Conservation (phyloP, 2,329 filamentous ascomycete species). For the Aspergillus sp. region DNA sequence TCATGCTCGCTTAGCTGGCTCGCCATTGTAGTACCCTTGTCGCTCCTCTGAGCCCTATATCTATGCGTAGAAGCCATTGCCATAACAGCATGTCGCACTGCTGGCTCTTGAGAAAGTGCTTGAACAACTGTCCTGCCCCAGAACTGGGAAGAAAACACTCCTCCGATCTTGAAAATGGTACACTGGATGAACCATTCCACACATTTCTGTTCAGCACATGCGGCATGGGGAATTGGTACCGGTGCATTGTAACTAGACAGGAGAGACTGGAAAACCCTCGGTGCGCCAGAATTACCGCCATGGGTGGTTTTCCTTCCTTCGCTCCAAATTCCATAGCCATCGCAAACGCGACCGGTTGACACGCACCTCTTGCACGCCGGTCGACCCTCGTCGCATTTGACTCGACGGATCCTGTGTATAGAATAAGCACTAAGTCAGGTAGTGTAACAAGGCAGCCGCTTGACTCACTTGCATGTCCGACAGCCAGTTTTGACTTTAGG, state of each 20-base stretch:
- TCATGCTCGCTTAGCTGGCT: slow-evolving; percentile 22
- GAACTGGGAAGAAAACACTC: slow-evolving; percentile 39
- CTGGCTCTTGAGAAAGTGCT: slow-evolving; percentile 41
- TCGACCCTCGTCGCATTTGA: slow-evolving; percentile 13
- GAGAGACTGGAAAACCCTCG: background rate
- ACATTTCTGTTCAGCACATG: slow-evolving; percentile 23
- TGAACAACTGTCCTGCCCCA: slow-evolving; percentile 46
- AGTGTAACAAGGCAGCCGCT: background rate
- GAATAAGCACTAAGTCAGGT: background rate
- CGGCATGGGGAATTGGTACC: slow-evolving; percentile 3
- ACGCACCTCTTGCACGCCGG: slow-evolving; percentile 8
- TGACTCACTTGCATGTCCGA: slow-evolving; percentile 14
- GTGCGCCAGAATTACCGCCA: slow-evolving; percentile 6
- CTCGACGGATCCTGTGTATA: slow-evolving; percentile 7
- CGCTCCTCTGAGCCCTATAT: slow-evolving; percentile 7
- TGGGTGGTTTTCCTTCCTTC: slow-evolving; percentile 33
- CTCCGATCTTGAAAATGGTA: slow-evolving; percentile 37
- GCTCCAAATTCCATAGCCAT: slow-evolving; percentile 49
- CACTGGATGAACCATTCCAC: slow-evolving; percentile 34
- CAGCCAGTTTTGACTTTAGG: slow-evolving; percentile 10
- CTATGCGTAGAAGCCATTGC: slow-evolving; percentile 44
- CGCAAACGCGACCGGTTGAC: slow-evolving; percentile 15
- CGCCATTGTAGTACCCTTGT: slow-evolving; percentile 14
- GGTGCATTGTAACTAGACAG: background rate
- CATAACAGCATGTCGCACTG: slow-evolving; percentile 47